phyloP scores from a whole-genome alignment of 202 grass and related monocot genomes.

The Schoenoplectus tabernaemontani region DNA sequence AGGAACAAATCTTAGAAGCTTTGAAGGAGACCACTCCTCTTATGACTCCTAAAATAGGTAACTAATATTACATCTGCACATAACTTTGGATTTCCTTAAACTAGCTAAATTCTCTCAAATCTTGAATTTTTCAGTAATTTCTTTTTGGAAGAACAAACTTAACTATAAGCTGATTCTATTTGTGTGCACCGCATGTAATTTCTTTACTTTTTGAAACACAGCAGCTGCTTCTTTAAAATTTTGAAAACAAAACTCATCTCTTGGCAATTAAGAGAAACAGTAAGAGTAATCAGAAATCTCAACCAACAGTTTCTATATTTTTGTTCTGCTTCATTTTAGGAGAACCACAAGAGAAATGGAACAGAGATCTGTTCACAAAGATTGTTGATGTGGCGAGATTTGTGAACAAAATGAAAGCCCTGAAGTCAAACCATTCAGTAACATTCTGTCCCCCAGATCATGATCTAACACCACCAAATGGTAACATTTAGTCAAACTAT shows the following conservation, averaged over 20 bases:
- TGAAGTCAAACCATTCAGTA: slow-evolving; percentile 16
- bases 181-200: neutral
- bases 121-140: neutral
- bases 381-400: slow-evolving; percentile 24
- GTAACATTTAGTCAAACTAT: too few species aligned
- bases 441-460: slow-evolving; percentile 15
- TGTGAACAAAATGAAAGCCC: slow-evolving; percentile 23
- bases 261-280: neutral
- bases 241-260: neutral
- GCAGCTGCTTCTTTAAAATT: neutral
- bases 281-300: neutral
- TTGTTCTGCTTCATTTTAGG: neutral
- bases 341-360: slow-evolving; percentile 24
- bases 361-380: slow-evolving; percentile 20
- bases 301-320: neutral
- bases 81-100: neutral
- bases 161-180: neutral
- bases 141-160: neutral
- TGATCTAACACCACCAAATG: slow-evolving; percentile 2
- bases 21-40: slow-evolving; percentile 21
- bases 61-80: neutral
- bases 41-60: slow-evolving; percentile 25
- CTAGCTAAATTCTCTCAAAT: neutral
- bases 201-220: neutral
- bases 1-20: slow-evolving; percentile 26